These are phyloP conservation scores for Exserohilum turcica DNA, from an alignment of 2,329 filamentous ascomycete species.

Conservation along the genomic window DNA sequence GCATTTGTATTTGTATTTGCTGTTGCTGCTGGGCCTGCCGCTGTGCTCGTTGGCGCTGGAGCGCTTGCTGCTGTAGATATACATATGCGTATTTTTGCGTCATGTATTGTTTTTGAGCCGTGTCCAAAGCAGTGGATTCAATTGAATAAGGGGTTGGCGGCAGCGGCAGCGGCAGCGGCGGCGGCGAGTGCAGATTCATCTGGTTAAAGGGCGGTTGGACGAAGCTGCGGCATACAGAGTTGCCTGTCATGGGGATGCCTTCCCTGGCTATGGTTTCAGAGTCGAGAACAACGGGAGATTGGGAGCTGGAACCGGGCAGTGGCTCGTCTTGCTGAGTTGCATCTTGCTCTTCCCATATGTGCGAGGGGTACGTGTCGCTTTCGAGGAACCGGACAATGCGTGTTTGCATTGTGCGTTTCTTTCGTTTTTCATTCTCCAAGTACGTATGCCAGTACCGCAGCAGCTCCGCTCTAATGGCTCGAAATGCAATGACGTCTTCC, in stretches of 20 bases:
- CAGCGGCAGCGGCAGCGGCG: too few relatives aligned
- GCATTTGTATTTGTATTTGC: too few relatives aligned
- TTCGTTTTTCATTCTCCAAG: constrained; percentile 30
- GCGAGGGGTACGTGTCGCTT: constrained; percentile 33
- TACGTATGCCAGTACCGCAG: constrained; percentile 38
- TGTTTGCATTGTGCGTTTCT: constrained; percentile 28
- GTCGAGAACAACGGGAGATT: constrained; percentile 16
- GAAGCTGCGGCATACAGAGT: neutral
- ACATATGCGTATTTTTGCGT: too few relatives aligned
- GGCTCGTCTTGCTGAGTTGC: neutral
- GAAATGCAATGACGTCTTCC: constrained; percentile 38
- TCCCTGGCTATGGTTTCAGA: constrained; percentile 15
- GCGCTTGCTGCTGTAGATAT: too few relatives aligned
- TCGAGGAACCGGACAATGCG: constrained; percentile 28
- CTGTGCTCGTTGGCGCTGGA: too few relatives aligned
- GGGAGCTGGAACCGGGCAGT: neutral
- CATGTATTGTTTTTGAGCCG: too few relatives aligned
- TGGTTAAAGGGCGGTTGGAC: neutral
- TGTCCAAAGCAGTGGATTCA: too few relatives aligned
- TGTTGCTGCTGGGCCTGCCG: too few relatives aligned
- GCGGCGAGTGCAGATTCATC: neutral
- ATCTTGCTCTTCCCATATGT: constrained; percentile 15
- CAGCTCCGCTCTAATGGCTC: constrained; percentile 33
- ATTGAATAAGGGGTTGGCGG: too few relatives aligned
- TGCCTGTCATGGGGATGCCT: constrained; percentile 20